Percentiles rank a stretch among this genome's conserved stretches.
Evolutionary conservation across 1,284 basidiomycete species (phyloP).

Genomic region (Pulchroboletus neoregius): DNA sequence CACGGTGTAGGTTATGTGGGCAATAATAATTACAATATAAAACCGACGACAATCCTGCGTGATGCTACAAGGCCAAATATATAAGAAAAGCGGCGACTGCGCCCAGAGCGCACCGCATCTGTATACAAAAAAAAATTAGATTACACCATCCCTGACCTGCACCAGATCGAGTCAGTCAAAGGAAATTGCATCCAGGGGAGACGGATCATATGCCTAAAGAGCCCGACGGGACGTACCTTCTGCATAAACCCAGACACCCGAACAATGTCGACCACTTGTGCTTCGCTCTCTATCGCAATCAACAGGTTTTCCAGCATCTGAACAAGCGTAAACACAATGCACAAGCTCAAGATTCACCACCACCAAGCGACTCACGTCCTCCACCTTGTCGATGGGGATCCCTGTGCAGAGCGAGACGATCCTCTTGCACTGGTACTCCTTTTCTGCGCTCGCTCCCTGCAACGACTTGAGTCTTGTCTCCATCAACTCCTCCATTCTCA

Average conservation of each 20-base stretch:
- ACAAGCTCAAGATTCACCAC: slow-evolving; percentile 15
- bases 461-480: slow-evolving; percentile 65
- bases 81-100: slow-evolving; percentile 10
- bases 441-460: slow-evolving; percentile 78
- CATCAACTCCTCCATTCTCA: slow-evolving; percentile 72
- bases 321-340: slow-evolving; percentile 22
- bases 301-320: slow-evolving; percentile 88
- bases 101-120: slow-evolving; percentile 8
- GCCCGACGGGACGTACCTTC: slow-evolving; percentile 46
- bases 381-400: slow-evolving; percentile 83
- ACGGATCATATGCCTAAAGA: slow-evolving; percentile 9
- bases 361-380: slow-evolving; percentile 61
- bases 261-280: slow-evolving; percentile 78
- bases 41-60: slow-evolving; percentile 7
- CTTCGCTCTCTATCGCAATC: slow-evolving; percentile 86
- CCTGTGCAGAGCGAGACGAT: slow-evolving; percentile 89
- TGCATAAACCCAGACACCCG: slow-evolving; percentile 89
- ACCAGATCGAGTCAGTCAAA: slow-evolving; percentile 21
- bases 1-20: slow-evolving; percentile 26
- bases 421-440: slow-evolving; percentile 86
- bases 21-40: slow-evolving; percentile 26
- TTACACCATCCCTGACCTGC: slow-evolving; percentile 67
- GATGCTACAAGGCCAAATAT: slow-evolving; percentile 18
- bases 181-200: slow-evolving; percentile 18
- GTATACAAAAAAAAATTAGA: slow-evolving; percentile 39